Base-by-base conservation (phyloP, 768 basidiomycete species). In the Rhizopogon sp. region DNA sequence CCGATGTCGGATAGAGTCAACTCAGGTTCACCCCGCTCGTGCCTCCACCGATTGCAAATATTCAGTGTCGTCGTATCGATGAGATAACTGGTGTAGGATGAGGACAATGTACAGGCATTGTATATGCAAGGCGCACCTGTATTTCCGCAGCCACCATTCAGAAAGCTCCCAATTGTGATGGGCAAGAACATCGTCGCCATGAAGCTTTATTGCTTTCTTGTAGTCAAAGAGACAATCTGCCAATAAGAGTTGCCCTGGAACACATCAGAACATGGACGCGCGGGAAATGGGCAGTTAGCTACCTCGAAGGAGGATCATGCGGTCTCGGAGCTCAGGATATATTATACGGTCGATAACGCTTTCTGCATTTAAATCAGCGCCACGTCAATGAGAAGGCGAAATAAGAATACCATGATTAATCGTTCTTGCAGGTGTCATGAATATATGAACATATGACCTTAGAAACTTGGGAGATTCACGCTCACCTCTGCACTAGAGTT, bases 111-210 rank as follows among this genome's bases (percentile, higher is more conserved):
- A 33, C 22, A 2, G 1, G 3, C 10, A 39, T 14, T 13, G 22
- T 16, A 52, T 13, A 20, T 13, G 40, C 25, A 40, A 28, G 28
- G 17, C 60, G 50, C 47, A 93, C 93, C 85, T 84, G 60, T 90
- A 95, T 70, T 88, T 83, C 54, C 83, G 79, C 43, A 97, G 75
- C 83, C 93, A 97, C 51, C 77, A 75, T 64, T 94, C 93, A 14
- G 79, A 76, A 40, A 97, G 77, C 70, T 98, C 95, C 93, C 94
- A 97, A 63, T 91, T 94, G 42, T 72, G 75, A 61, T 96, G 91
- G 3, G 86, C 85, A n/a, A 97, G 76, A 20, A 93, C 88, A 63
- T 98, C 94, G 60, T 96, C 90, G 11, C 92, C 93, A 56, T 97
- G 93, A 43, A 95, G 79, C 2, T 80, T 86, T 11, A 90, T 78